These are phyloP conservation scores for Pythium phragmitis DNA, from an alignment of 352 stramenopile genomes.

Conservation along the genomic window DNA sequence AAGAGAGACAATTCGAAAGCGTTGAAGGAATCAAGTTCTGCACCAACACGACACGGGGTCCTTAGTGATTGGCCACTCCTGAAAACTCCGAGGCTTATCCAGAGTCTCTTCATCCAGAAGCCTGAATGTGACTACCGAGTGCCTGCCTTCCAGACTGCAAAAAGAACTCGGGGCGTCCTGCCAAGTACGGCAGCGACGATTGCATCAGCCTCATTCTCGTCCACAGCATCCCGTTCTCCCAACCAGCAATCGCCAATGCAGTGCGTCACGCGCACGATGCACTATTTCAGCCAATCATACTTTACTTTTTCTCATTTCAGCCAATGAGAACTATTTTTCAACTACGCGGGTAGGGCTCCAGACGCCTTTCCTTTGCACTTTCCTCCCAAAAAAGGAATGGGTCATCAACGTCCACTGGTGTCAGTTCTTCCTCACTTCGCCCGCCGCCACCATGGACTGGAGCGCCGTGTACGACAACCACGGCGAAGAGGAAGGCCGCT, in stretches of 20 bases:
- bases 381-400: neutral
- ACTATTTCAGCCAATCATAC: neutral
- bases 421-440: neutral
- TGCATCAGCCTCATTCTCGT: neutral
- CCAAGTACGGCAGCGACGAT: neutral
- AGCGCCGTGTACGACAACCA: conserved; percentile 74
- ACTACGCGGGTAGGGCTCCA: neutral
- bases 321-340: neutral
- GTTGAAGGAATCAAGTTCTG: too few relatives aligned
- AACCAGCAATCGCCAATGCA: neutral
- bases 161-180: too few relatives aligned
- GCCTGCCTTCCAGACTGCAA: too few relatives aligned
- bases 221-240: neutral
- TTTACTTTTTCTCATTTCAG: neutral
- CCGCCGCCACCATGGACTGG: conserved; percentile 56
- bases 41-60: too few relatives aligned
- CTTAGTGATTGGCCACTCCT: too few relatives aligned
- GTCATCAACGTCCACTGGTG: too few relatives aligned
- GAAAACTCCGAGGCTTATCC: too few relatives aligned
- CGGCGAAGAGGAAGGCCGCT: conserved; percentile 57
- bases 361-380: neutral
- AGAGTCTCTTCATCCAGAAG: too few relatives aligned
- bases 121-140: too few relatives aligned
- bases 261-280: neutral
- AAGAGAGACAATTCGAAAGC: too few relatives aligned